Evolutionary conservation across 331 rosid species (phyloP).

Genomic region (Spiraea crenata): DNA sequence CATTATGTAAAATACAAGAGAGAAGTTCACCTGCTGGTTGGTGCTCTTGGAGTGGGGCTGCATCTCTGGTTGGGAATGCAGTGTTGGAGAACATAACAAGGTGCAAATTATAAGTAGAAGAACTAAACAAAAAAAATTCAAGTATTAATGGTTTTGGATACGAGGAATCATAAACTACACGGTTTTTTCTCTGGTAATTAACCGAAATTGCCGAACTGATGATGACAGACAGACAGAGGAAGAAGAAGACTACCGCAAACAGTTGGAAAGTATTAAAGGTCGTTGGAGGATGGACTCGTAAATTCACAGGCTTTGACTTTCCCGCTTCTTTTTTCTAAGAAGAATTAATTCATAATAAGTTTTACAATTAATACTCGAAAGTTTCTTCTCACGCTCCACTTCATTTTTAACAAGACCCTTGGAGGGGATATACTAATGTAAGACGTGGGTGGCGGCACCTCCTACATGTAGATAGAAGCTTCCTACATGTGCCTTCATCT

Average conservation of each 20-base stretch:
- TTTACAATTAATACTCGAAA: too few species aligned
- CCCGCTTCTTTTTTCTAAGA: too few species aligned
- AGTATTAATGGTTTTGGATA: conserved; percentile 1
- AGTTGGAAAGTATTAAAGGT: not conserved
- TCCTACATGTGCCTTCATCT: too few species aligned
- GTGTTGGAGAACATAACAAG: not conserved
- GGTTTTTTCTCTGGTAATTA: not conserved
- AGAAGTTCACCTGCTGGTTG: conserved; percentile 23
- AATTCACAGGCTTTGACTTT: not conserved
- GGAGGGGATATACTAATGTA: too few species aligned
- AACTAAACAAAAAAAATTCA: conserved; percentile 5
- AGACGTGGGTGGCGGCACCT: too few species aligned
- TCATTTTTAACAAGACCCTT: too few species aligned
- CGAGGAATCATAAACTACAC: not conserved
- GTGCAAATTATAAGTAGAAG: not conserved
- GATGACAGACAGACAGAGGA: not conserved
- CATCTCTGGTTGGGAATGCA: conserved; percentile 24
- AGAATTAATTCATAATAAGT: too few species aligned
- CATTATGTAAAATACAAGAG: not conserved
- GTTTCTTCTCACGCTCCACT: too few species aligned
- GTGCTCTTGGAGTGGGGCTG: conserved; percentile 25
- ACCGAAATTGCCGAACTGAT: not conserved
- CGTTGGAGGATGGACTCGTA: not conserved
- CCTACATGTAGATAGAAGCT: too few species aligned
- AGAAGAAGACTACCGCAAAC: not conserved